These are phyloP conservation scores for Astragalus glycyphyllos DNA, from an alignment of 306 rosid species.

Conservation along the genomic window DNA sequence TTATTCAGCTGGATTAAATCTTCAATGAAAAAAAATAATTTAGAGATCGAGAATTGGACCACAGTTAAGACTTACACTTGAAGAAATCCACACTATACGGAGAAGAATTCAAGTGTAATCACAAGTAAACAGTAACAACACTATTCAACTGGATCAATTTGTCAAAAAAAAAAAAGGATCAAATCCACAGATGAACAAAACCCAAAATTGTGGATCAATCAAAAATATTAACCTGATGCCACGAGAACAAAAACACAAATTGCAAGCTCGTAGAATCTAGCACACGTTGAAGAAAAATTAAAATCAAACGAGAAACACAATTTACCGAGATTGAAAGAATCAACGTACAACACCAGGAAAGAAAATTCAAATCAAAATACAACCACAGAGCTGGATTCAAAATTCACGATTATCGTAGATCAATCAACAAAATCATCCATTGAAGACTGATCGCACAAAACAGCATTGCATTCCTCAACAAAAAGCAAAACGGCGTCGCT, in stretches of 20 bases:
- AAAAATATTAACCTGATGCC: neutral
- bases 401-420: slow-evolving; percentile 5
- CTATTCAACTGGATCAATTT: neutral
- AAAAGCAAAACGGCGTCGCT: slow-evolving; percentile 27
- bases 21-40: slow-evolving; percentile 2
- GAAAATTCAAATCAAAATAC: neutral
- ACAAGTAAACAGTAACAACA: neutral
- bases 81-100: slow-evolving; percentile 4
- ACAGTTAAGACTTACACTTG: neutral
- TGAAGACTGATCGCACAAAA: slow-evolving; percentile 28
- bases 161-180: slow-evolving; percentile 5
- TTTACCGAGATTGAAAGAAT: neutral
- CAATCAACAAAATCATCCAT: slow-evolving; percentile 26
- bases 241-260: neutral
- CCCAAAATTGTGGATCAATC: slow-evolving; percentile 3
- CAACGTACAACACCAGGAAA: neutral
- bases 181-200: slow-evolving; percentile 25
- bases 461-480: slow-evolving; percentile 35
- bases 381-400: slow-evolving; percentile 15
- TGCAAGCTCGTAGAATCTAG: slow-evolving; percentile 20
- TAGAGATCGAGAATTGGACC: neutral
- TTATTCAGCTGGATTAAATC: slow-evolving; percentile 40
- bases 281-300: neutral
- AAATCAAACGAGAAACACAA: slow-evolving; percentile 4
- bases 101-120: neutral